Evolutionary conservation across 2,329 filamentous ascomycete genomes (phyloP).

Genomic region (Ceratocystiopsis sp.): DNA sequence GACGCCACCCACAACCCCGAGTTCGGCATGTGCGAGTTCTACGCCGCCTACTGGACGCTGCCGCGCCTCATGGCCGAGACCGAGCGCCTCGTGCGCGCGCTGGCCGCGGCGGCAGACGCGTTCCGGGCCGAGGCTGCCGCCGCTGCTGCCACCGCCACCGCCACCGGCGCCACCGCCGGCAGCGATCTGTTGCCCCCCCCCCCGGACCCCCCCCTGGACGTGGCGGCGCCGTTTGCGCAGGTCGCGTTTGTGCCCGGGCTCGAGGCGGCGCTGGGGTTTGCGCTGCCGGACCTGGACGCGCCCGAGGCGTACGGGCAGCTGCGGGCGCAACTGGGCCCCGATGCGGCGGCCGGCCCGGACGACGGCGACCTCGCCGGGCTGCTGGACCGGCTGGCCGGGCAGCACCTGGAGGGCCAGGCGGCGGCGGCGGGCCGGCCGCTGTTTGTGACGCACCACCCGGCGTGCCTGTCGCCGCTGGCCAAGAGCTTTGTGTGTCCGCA

Average conservation of each 20-base stretch:
- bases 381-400: slow-evolving; percentile 62
- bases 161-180: too few species aligned
- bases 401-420: slow-evolving; percentile 53
- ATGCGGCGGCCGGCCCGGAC: slow-evolving; percentile 37
- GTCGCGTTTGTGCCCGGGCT: slow-evolving; percentile 73
- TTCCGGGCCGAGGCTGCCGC: slow-evolving; percentile 11
- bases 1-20: slow-evolving; percentile 92
- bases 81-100: slow-evolving; percentile 45
- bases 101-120: slow-evolving; percentile 26
- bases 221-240: slow-evolving; percentile 35
- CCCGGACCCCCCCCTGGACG: too few species aligned
- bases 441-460: slow-evolving; percentile 80
- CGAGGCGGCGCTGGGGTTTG: slow-evolving; percentile 46
- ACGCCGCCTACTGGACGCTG: slow-evolving; percentile 68
- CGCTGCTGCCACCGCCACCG: neutral
- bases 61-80: slow-evolving; percentile 60
- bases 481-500: slow-evolving; percentile 63
- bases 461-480: slow-evolving; percentile 76
- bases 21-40: slow-evolving; percentile 96
- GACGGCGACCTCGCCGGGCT: slow-evolving; percentile 37
- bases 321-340: slow-evolving; percentile 18
- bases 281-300: slow-evolving; percentile 45
- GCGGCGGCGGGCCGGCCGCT: slow-evolving; percentile 46
- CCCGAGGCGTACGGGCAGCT: slow-evolving; percentile 42
- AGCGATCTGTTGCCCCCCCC: too few species aligned